These are phyloP conservation scores for Eucalyptus grandis DNA, from an alignment of 345 rosid genomes.

Conservation along the genomic window DNA sequence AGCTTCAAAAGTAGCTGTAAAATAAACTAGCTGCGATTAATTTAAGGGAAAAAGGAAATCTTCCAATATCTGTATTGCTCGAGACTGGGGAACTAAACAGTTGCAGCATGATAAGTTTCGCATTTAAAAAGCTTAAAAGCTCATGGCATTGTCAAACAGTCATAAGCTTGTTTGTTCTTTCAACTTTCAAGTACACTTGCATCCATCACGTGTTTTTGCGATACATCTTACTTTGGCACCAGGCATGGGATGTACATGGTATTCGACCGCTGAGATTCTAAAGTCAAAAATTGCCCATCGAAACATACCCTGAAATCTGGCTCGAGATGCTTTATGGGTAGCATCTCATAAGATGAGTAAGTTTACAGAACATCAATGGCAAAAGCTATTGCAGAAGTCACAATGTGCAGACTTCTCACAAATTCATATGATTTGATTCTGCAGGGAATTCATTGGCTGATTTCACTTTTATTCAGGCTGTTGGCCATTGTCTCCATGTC, in stretches of 20 bases:
- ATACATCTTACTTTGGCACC: background rate
- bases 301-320: background rate
- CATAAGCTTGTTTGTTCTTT: background rate
- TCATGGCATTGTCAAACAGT: background rate
- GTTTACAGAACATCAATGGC: background rate
- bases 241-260: background rate
- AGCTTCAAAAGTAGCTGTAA: background rate
- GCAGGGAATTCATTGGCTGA: background rate
- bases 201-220: background rate
- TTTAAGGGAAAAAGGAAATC: background rate
- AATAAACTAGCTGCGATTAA: background rate
- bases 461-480: background rate
- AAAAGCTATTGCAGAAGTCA: background rate
- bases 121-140: background rate
- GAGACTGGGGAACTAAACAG: background rate
- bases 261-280: background rate
- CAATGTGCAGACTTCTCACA: background rate
- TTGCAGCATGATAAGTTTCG: background rate
- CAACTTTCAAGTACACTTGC: background rate
- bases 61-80: background rate
- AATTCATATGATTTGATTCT: background rate
- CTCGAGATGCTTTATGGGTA: background rate
- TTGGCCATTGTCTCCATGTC: background rate
- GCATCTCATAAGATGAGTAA: background rate
- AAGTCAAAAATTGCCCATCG: background rate